phyloP scores from a whole-genome alignment of 257 asterid genomes.

The Solanum chaucha region DNA sequence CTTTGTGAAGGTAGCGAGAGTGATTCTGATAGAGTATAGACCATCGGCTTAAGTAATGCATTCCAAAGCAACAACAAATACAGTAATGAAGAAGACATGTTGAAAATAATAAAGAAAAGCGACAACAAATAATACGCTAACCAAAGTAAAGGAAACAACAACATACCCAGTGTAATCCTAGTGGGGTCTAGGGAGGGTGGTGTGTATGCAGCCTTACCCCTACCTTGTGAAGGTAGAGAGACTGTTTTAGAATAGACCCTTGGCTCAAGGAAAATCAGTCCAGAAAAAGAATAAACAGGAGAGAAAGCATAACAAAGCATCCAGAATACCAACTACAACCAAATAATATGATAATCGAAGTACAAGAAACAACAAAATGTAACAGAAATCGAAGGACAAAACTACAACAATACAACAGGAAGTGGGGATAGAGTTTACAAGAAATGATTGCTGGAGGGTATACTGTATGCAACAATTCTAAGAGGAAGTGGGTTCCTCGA shows the following conservation, averaged over 20 bases:
- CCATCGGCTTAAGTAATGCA: neutral
- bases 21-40: neutral
- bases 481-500: neutral
- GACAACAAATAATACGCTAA: neutral
- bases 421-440: neutral
- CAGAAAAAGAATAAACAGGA: neutral
- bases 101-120: neutral
- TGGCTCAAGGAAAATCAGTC: neutral
- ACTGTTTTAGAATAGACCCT: neutral
- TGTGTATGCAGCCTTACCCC: neutral
- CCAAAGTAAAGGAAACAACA: neutral
- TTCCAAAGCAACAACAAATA: neutral
- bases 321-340: neutral
- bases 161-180: neutral
- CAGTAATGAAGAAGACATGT: neutral
- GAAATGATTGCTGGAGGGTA: neutral
- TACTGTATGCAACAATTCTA: neutral
- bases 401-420: neutral
- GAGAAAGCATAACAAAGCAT: neutral
- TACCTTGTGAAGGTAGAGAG: neutral
- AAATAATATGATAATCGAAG: neutral
- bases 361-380: neutral
- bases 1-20: neutral
- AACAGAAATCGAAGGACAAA: neutral
- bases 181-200: neutral